Percentiles rank a stretch among this genome's conserved stretches.
phyloP scores from a whole-genome alignment of 2,329 filamentous ascomycete genomes.

The Trichophyton schoenleinii region DNA sequence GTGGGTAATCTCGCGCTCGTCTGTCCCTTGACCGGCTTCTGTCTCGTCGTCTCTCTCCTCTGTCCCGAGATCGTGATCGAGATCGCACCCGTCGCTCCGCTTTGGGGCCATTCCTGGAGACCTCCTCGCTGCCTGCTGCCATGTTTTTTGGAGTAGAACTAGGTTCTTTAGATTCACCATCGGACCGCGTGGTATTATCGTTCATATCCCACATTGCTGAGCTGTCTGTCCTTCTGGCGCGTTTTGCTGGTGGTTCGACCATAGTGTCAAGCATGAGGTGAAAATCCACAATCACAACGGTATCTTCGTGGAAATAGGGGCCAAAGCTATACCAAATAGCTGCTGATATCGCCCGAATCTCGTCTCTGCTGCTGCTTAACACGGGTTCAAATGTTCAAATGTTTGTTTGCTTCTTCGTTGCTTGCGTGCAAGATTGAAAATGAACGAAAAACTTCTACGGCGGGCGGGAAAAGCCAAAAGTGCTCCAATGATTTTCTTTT shows the following conservation, averaged over 20 bases:
- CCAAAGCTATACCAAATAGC: background rate
- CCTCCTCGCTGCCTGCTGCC: constrained; percentile 25
- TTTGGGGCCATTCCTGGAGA: constrained; percentile 24
- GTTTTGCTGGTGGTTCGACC: constrained; percentile 41
- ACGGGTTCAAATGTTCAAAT: background rate
- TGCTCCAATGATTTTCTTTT: background rate
- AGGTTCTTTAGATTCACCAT: constrained; percentile 17
- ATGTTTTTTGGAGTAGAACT: constrained; percentile 29
- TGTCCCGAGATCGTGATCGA: constrained; percentile 24
- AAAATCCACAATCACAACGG: background rate
- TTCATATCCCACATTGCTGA: constrained; percentile 48
- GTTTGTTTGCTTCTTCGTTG: background rate
- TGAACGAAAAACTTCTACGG: background rate
- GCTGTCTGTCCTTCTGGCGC: constrained; percentile 43
- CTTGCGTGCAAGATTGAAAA: background rate
- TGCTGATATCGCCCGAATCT: background rate
- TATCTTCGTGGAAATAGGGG: background rate
- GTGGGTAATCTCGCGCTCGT: constrained; percentile 19
- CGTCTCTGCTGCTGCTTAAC: background rate
- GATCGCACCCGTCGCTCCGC: constrained; percentile 32
- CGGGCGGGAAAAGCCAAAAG: background rate
- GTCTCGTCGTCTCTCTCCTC: constrained; percentile 29
- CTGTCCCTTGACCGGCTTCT: constrained; percentile 34
- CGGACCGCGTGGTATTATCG: constrained; percentile 21
- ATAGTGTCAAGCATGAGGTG: constrained; percentile 22